Conservation (phyloP, 2,329 filamentous ascomycete species). For the Penicillium sp. region DNA sequence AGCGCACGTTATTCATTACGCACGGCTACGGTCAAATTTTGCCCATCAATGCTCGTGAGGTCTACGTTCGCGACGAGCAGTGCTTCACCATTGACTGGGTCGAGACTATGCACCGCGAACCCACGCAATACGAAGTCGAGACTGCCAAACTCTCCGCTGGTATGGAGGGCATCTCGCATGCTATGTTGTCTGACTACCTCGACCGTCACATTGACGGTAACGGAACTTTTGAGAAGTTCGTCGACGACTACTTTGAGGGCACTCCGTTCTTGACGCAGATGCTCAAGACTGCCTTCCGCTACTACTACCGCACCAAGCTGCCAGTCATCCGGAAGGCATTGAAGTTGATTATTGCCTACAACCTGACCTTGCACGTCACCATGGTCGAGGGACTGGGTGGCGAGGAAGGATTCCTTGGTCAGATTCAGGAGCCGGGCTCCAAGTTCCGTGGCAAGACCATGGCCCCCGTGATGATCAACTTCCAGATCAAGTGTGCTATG, state of each 20-base stretch:
- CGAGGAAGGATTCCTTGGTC: constrained; percentile 73
- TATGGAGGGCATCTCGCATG: constrained; percentile 77
- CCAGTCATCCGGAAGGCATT: constrained; percentile 91
- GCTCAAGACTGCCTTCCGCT: constrained; percentile 91
- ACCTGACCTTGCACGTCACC: constrained; percentile 89
- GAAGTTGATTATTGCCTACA: constrained; percentile 93
- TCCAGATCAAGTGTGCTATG: constrained; percentile 96
- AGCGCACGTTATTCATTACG: constrained; percentile 80
- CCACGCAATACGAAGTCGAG: constrained; percentile 77
- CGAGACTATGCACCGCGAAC: constrained; percentile 72
- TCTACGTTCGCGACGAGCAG: constrained; percentile 86
- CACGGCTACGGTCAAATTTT: constrained; percentile 93
- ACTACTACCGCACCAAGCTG: constrained; percentile 82
- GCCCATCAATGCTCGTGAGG: constrained; percentile 89
- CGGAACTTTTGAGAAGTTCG: constrained; percentile 84
- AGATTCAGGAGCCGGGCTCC: constrained; percentile 80
- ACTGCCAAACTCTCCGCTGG: constrained; percentile 88
- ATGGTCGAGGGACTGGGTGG: constrained; percentile 87
- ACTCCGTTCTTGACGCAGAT: constrained; percentile 95
- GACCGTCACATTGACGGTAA: constrained; percentile 93
- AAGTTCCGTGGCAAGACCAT: constrained; percentile 88
- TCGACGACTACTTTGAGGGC: constrained; percentile 94
- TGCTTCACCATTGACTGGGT: constrained; percentile 95
- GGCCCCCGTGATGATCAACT: constrained; percentile 98
- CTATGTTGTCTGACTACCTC: constrained; percentile 83